Evolutionary conservation across 2,329 filamentous ascomycete species (phyloP), one percentile per base, ranked within the genome.

Genomic region (Aspergillus ochraceus): DNA sequence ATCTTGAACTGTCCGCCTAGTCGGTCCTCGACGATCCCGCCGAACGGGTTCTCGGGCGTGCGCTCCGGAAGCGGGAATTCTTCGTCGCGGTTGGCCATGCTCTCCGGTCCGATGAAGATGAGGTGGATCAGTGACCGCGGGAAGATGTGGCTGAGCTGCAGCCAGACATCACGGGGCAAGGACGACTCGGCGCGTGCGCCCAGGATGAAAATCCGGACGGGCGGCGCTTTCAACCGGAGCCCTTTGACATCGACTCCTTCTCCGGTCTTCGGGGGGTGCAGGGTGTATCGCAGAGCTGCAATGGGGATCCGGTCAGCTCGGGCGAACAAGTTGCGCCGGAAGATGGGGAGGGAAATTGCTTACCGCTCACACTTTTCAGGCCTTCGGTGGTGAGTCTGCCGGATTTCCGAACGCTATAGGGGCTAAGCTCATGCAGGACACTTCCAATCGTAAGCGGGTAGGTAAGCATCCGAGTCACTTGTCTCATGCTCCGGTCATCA

Each of bases 101-200:
- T 91, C 78, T 99, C 95, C 0, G 95, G 95, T 0, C 95, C 95
- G 70, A 99, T 94, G 76, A 99, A 95, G 72, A 98, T 86, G 24
- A 99, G 78, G 71, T 98, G 94, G 68, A 99, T 89, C 62, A 89
- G 86, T n/a, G 91, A 86, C 60, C 90, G 86, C n/a, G 93, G 94
- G 81, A 99, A 99, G 64, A 99, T 86, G 77, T 97, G 89, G n/a
- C 91, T 87, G 57, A 99, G 83, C 75, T 99, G 95, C 29, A 94
- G 84, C 95, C 96, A 99, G 54, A 93, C 90, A 70, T 97, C 88
- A 64, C 96, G 89, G 4, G 95, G 95, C 3, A 99, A 86, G 20
- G 93, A 98, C 4, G 95, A 98, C 77, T 99, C 95, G n/a, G 95
- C 96, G 53, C 95, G 91, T 29, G 95, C 95, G 57, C 95, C 95